phyloP scores from a whole-genome alignment of 2,329 filamentous ascomycete genomes.

The Aspergillus jensenii region DNA sequence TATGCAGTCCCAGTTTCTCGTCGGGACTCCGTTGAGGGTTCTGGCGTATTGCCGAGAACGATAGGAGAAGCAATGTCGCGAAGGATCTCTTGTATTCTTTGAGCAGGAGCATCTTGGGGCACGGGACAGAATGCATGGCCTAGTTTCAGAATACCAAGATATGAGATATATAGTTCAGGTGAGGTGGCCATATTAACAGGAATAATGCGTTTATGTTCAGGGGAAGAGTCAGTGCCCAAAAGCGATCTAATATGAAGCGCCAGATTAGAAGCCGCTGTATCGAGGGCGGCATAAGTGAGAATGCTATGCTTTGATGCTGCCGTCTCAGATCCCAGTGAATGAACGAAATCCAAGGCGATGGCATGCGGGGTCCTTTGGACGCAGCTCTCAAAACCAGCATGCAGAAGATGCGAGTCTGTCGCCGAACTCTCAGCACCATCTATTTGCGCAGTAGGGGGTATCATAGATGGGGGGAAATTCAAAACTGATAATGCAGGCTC shows the following conservation, averaged over 20 bases:
- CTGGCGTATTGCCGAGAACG: constrained; percentile 21
- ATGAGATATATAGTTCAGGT: constrained; percentile 40
- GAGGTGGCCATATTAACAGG: constrained; percentile 32
- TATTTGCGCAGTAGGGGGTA: constrained; percentile 17
- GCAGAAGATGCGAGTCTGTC: constrained; percentile 20
- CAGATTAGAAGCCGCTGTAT: constrained; percentile 23
- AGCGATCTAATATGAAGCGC: constrained; percentile 20
- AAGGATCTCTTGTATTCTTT: constrained; percentile 28
- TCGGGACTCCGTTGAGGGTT: constrained; percentile 16
- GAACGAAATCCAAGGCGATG: constrained; percentile 29
- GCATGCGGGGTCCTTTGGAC: constrained; percentile 21
- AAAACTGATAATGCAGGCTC: constrained; percentile 22
- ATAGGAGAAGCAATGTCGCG: constrained; percentile 27
- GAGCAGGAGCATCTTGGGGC: constrained; percentile 35
- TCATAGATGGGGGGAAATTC: constrained; percentile 27
- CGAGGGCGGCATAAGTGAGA: constrained; percentile 25
- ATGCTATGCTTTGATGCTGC: constrained; percentile 22
- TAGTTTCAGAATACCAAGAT: constrained; percentile 37
- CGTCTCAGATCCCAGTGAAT: constrained; percentile 20
- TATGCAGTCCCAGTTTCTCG: neutral
- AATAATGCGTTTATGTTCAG: constrained; percentile 20
- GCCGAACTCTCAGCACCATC: neutral
- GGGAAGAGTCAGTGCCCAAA: neutral
- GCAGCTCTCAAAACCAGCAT: constrained; percentile 28
- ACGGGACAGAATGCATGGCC: constrained; percentile 40